phyloP scores from a whole-genome alignment of 78 protist species.

The Monocercomonoides exilis region DNA sequence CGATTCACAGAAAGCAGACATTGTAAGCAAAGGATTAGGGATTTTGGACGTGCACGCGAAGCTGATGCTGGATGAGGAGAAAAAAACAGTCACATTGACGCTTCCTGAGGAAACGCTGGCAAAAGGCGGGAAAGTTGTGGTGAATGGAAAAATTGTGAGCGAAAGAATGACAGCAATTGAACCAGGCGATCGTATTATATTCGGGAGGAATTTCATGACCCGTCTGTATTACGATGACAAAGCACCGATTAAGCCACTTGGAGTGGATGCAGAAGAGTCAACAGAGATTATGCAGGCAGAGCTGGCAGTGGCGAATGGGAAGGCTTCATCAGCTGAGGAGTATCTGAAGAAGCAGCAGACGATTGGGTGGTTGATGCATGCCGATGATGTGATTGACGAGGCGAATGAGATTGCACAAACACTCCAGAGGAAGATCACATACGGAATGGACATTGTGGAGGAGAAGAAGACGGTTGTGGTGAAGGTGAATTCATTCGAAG shows the following conservation, averaged over 20 bases:
- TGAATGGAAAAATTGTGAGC: background rate
- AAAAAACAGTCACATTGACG: background rate
- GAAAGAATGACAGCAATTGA: background rate
- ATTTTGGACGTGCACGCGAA: background rate
- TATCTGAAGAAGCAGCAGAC: background rate
- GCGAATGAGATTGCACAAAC: slow-evolving; percentile 4
- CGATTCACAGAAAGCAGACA: background rate
- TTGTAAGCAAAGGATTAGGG: background rate
- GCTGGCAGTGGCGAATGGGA: background rate
- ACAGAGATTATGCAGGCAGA: background rate
- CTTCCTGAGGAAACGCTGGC: background rate
- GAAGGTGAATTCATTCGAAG: background rate
- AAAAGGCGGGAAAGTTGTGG: background rate
- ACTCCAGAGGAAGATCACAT: background rate
- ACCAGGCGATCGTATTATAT: background rate
- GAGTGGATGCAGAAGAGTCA: background rate
- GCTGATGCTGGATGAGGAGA: background rate
- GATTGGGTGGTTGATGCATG: background rate
- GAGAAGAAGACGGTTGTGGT: background rate
- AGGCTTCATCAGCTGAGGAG: background rate
- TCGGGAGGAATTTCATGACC: background rate
- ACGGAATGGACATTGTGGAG: background rate
- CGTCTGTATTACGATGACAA: background rate
- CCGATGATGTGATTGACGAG: slow-evolving; percentile 15
- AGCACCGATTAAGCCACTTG: background rate